A percentile compares a stretch with the other conserved stretches of the same genome.
These are phyloP conservation scores for Ganoderma boninense DNA, from an alignment of 1,284 basidiomycete genomes.

Conservation along the genomic window DNA sequence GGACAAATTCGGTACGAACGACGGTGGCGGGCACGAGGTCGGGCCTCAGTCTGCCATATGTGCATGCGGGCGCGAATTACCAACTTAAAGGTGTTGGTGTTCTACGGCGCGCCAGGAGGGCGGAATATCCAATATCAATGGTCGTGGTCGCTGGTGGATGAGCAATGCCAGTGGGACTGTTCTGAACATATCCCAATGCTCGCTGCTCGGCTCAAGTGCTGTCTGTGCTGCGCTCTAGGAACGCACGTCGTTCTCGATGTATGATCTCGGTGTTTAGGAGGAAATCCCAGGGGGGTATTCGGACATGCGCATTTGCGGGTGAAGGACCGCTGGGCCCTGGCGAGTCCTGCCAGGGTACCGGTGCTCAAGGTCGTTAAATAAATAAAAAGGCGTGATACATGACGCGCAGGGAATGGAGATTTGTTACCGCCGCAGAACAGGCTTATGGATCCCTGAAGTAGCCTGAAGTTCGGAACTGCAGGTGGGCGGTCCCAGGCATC, in stretches of 20 bases:
- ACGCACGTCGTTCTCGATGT: not conserved
- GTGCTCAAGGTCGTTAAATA: not conserved
- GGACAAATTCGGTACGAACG: not conserved
- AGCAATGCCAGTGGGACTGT: not conserved
- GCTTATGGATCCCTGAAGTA: not conserved
- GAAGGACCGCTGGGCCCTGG: no score
- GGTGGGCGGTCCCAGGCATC: no score
- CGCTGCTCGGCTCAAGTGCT: not conserved
- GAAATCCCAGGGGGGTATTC: not conserved
- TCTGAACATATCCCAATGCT: not conserved
- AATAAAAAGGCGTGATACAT: not conserved
- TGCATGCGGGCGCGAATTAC: not conserved
- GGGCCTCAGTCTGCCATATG: slow-evolving; percentile 1
- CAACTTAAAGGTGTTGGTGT: not conserved
- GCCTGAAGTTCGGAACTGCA: not conserved
- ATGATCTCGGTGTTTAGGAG: not conserved
- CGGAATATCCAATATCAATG: no score
- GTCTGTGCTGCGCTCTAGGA: not conserved
- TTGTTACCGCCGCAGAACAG: not conserved
- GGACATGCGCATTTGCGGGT: no score
- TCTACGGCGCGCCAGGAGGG: no score
- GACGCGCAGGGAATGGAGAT: not conserved
- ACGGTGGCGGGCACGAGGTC: not conserved
- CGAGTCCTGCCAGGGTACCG: no score
- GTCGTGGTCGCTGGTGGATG: no score